Evolutionary conservation across 371 early-diverging fungal genomes (phyloP), one percentile per base, ranked within the genome.

Genomic region (Rhizopus microsporus): DNA sequence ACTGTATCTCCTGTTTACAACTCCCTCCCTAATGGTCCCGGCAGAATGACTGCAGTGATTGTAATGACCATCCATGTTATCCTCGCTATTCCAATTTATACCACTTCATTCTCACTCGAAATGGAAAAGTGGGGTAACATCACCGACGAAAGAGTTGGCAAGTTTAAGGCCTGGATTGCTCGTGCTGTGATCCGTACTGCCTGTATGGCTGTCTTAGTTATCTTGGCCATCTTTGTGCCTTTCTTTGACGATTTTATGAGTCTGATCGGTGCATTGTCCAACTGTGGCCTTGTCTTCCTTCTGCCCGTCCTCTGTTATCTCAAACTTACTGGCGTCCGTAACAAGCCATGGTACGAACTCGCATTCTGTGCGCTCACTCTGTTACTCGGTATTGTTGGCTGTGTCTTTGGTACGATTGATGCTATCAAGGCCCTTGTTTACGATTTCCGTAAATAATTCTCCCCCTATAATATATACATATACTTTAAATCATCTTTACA

Each of bases 21-120:
- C 59, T 87, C 82, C 56, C 72, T 95, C 37, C 87, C 88, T 13
- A 59, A 69, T 5, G 91, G 88, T 7, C 66, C 83, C 29, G 77
- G 82, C n/a, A 75, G 84, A 32, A 81, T 76, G 7, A 62, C 84
- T 39, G 81, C 93, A 17, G 85, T 89, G 62, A 86, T 87, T 53
- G 85, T 93, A 63, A 88, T 94, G 71, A 91, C 93, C 0, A 82
- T 88, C 33, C 94, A 94, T 65, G 93, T 93, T 49, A 74, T 93
- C 17, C 69, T 93, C 13, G 94, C 94, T 40, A 88, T 90, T 52
- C 95, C 94, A 3, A 84, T 94, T 31, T 83, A 91, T 58, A 74
- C 93, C 49, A 90, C 91, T 4, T 86, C 93, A 5, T 91, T 95
- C 61, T 86, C 91, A 37, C 71, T 87, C 29, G 89, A 91, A 62